A percentile compares a stretch with the other conserved stretches of the same genome.
Conservation (phyloP, 2,329 filamentous ascomycete species). For the Chaetoscypha palmicola region DNA sequence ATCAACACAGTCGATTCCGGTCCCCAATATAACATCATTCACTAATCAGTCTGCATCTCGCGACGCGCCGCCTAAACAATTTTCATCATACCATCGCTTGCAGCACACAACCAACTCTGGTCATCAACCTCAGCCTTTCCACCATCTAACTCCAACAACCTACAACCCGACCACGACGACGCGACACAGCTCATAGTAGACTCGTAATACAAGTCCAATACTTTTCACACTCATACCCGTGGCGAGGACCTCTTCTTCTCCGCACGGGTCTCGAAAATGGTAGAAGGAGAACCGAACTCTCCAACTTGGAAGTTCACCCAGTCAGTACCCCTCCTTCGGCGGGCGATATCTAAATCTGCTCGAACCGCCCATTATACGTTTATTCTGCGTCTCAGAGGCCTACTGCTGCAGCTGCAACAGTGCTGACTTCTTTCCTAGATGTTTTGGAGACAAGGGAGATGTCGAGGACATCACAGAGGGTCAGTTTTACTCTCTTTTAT, state of each 20-base stretch:
- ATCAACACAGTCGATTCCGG: conserved; percentile 1
- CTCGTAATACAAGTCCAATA: conserved; percentile 8
- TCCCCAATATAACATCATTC: background rate
- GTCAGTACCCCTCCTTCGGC: conserved; percentile 34
- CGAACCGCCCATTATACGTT: background rate
- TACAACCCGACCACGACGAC: conserved; percentile 4
- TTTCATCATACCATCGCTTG: background rate
- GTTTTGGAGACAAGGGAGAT: conserved; percentile 99
- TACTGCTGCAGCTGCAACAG: background rate
- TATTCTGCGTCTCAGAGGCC: background rate
- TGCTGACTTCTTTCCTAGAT: conserved; percentile 50
- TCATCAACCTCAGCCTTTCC: conserved; percentile 6
- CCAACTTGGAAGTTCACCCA: conserved; percentile 99
- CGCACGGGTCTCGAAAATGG: conserved; percentile 61
- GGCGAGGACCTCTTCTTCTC: conserved; percentile 28
- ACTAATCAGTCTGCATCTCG: background rate
- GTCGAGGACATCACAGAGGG: conserved; percentile 56
- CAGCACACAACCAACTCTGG: background rate
- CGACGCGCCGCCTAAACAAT: background rate
- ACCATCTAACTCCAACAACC: background rate
- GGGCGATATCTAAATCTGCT: background rate
- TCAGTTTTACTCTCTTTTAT: conserved; percentile 15
- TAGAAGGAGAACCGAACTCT: conserved; percentile 88
- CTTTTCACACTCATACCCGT: conserved; percentile 7
- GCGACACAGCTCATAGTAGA: conserved; percentile 19